phyloP scores from a whole-genome alignment of 371 early-diverging fungal genomes.

The Mortierella sp. region DNA sequence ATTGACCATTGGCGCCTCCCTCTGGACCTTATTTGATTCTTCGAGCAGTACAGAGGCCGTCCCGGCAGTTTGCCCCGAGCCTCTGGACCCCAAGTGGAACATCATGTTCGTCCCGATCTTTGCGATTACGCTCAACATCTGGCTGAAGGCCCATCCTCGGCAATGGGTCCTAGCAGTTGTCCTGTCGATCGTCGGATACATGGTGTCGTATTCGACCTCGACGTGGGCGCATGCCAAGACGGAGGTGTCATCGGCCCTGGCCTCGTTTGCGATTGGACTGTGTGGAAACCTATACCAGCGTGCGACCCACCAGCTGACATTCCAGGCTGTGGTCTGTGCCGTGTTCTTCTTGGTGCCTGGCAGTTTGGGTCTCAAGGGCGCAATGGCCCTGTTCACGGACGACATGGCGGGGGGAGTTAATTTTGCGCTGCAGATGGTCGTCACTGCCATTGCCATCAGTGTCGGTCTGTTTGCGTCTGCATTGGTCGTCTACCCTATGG shows the following conservation, averaged over 20 bases:
- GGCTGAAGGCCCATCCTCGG: constrained; percentile 46
- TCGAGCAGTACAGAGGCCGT: constrained; percentile 26
- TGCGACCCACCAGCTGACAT: constrained; percentile 61
- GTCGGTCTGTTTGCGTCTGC: constrained; percentile 73
- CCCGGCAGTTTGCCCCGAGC: constrained; percentile 15
- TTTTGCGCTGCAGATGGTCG: constrained; percentile 70
- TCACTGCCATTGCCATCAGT: constrained; percentile 64
- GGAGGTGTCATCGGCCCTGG: constrained; percentile 67
- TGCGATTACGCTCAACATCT: constrained; percentile 45
- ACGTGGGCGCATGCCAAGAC: constrained; percentile 41
- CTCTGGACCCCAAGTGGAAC: constrained; percentile 41
- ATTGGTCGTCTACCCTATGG: constrained; percentile 70
- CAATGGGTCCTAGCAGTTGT: constrained; percentile 58
- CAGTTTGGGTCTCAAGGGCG: constrained; percentile 66
- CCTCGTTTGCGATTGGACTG: constrained; percentile 69
- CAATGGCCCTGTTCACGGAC: too few species aligned
- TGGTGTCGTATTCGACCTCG: constrained; percentile 23
- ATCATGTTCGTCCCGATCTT: constrained; percentile 48
- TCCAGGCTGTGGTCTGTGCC: constrained; percentile 68
- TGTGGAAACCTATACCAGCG: constrained; percentile 68
- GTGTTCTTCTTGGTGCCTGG: constrained; percentile 74
- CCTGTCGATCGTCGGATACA: constrained; percentile 44
- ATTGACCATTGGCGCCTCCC: constrained; percentile 69
- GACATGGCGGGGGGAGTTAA: too few species aligned
- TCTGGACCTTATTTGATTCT: constrained; percentile 61